Percentiles rank a stretch among this genome's conserved stretches.
Evolutionary conservation across 2,329 filamentous ascomycete genomes (phyloP).

Genomic region (Fusarium redolens): DNA sequence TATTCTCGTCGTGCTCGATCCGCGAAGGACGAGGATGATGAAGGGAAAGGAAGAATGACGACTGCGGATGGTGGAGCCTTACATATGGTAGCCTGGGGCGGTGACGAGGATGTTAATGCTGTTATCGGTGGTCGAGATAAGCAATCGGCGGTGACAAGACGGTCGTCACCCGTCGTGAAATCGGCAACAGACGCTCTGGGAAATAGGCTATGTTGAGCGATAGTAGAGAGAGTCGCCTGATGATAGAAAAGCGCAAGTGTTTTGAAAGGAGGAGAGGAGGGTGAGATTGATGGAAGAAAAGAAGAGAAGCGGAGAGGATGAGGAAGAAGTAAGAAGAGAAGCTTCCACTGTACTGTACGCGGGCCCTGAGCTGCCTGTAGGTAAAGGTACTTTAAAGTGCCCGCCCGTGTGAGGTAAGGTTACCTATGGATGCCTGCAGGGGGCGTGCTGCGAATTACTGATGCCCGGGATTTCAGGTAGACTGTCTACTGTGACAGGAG

Average conservation of each 20-base stretch:
- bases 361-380: conserved; percentile 25
- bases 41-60: conserved; percentile 33
- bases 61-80: conserved; percentile 40
- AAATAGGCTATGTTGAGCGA: conserved; percentile 1
- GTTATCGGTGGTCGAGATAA: conserved; percentile 44
- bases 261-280: conserved; percentile 18
- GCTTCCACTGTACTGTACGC: conserved; percentile 26
- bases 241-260: background rate
- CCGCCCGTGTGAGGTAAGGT: background rate
- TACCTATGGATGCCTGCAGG: background rate
- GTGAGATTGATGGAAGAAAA: conserved; percentile 31
- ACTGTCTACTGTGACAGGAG: background rate
- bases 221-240: background rate
- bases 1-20: conserved; percentile 14
- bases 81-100: conserved; percentile 38
- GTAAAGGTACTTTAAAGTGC: background rate
- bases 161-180: conserved; percentile 39
- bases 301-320: conserved; percentile 27
- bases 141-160: conserved; percentile 42
- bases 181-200: background rate
- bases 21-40: conserved; percentile 31
- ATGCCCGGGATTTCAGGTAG: conserved; percentile 18
- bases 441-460: conserved; percentile 23
- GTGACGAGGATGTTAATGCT: conserved; percentile 40
- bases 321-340: conserved; percentile 36